These are phyloP conservation scores for Penicillium brevicompactum DNA, from an alignment of 2,329 filamentous ascomycete species.

Conservation along the genomic window DNA sequence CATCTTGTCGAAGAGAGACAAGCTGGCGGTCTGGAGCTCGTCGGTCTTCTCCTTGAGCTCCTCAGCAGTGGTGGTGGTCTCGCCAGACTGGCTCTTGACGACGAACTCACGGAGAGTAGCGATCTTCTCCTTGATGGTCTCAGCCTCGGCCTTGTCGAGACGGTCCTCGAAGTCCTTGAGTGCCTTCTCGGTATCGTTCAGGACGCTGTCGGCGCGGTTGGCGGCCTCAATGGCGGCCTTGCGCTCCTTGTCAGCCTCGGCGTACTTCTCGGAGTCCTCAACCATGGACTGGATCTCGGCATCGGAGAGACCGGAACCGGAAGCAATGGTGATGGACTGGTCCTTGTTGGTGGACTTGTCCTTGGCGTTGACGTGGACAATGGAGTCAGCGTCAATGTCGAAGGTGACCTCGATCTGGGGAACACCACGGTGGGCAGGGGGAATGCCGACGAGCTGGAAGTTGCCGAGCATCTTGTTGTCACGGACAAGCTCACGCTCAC, in stretches of 20 bases:
- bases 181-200: constrained; percentile 98
- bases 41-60: constrained; percentile 99
- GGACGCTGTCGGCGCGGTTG: constrained; percentile 93
- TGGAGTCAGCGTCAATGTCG: constrained; percentile 97
- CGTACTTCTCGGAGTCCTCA: constrained; percentile 95
- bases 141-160: constrained; percentile 94
- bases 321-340: constrained; percentile 98
- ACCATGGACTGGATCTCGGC: constrained; percentile 97
- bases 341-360: constrained; percentile 99
- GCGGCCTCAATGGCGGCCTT: constrained; percentile 93
- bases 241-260: constrained; percentile 92
- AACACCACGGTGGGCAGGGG: constrained; percentile 92
- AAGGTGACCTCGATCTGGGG: constrained; percentile 98
- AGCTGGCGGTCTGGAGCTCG: constrained; percentile 90
- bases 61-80: constrained; percentile 79
- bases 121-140: constrained; percentile 94
- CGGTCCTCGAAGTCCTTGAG: constrained; percentile 95
- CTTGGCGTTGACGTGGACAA: constrained; percentile 96
- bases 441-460: constrained; percentile 98
- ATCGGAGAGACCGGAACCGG: constrained; percentile 94
- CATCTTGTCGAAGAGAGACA: constrained; percentile 99
- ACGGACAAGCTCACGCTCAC: constrained; percentile 97
- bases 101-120: constrained; percentile 81
- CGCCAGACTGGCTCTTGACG: constrained; percentile 90
- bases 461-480: constrained; percentile 99